Evolutionary conservation across 129 eudicot genomes (phyloP), one percentile per base, ranked within the genome.

Genomic region (Heracleum sosnowskyi): DNA sequence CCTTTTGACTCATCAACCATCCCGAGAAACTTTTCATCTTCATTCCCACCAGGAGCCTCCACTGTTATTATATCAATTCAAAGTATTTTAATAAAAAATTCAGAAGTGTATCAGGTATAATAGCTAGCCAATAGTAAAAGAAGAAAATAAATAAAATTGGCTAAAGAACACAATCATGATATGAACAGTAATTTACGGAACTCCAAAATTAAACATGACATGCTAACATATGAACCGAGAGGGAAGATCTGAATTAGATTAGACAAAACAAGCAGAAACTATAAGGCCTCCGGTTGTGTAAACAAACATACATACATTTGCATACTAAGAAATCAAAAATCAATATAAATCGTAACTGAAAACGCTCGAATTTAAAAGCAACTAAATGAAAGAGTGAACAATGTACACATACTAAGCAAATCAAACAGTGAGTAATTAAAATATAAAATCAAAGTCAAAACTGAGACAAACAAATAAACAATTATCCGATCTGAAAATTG

Each of bases 1-100:
- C 98, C 97, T 87, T 90, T 91, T 28, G 91, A 74, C 39, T 86
- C 96, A 71, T 94, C 98, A 77, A 87, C 81, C 72, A 80, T 84
- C 73, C 90, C 96, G 39, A 73, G 60, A 74, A 85, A 18, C 85
- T 88, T 95, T 77, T 88, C 94, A 34, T 91, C 94, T 13, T 79
- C 94, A 83, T 88, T 91, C n/a, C 88, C 96, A 76, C 78, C 84
- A 42, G 86, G 74, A 75, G 85, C 83, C 69, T 86, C 88, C 69
- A 82, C 84, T 81, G 78, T 17, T 69, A 76, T 73, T 22, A 77
- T 76, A 81, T 62, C 63, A 74, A 77, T 71, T 60, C 41, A 73
- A 76, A 72, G 12, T 1, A 44, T 44, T 44, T 18, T 64, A 35
- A 75, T 11, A 11, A 22, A 13, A 46, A 13, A 53, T 4, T 37